Evolutionary conservation across 192 early-diverging fungal genomes (phyloP).

Genomic region (Podila minutissima): DNA sequence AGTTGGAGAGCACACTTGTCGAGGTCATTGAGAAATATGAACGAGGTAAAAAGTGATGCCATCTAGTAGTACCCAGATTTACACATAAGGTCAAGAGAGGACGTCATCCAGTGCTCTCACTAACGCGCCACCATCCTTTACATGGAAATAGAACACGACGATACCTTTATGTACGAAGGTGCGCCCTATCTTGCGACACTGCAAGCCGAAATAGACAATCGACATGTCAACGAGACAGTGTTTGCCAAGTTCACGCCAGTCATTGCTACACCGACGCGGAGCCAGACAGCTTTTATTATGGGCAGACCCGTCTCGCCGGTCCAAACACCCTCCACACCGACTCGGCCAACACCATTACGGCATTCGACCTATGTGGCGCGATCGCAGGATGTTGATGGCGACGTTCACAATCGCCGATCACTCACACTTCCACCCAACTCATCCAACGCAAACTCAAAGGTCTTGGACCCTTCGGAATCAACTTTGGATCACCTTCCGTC

Average conservation of each 20-base stretch:
- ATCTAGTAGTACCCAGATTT: neutral
- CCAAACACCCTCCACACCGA: too few species aligned
- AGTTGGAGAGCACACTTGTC: constrained; percentile 67
- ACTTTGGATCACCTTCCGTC: too few species aligned
- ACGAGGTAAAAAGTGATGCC: constrained; percentile 44
- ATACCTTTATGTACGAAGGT: constrained; percentile 37
- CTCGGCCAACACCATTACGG: too few species aligned
- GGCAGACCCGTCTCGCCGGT: constrained; percentile 3
- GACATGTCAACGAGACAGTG: constrained; percentile 67
- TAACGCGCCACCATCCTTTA: neutral
- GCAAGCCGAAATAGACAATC: constrained; percentile 55
- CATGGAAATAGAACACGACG: constrained; percentile 6
- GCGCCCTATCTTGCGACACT: constrained; percentile 25
- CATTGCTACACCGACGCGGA: constrained; percentile 46
- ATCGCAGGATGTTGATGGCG: too few species aligned
- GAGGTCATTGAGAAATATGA: constrained; percentile 65
- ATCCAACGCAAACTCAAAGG: too few species aligned
- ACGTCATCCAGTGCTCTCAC: too few species aligned
- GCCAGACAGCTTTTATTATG: constrained; percentile 47
- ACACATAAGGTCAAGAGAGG: too few species aligned
- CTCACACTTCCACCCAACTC: too few species aligned
- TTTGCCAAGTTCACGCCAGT: constrained; percentile 53
- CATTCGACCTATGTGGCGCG: too few species aligned
- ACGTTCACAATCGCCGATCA: too few species aligned
- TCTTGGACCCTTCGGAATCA: too few species aligned